Evolutionary conservation across 1,284 basidiomycete genomes (phyloP), one percentile per base, ranked within the genome.

Genomic region (Sporisorium exsertum): DNA sequence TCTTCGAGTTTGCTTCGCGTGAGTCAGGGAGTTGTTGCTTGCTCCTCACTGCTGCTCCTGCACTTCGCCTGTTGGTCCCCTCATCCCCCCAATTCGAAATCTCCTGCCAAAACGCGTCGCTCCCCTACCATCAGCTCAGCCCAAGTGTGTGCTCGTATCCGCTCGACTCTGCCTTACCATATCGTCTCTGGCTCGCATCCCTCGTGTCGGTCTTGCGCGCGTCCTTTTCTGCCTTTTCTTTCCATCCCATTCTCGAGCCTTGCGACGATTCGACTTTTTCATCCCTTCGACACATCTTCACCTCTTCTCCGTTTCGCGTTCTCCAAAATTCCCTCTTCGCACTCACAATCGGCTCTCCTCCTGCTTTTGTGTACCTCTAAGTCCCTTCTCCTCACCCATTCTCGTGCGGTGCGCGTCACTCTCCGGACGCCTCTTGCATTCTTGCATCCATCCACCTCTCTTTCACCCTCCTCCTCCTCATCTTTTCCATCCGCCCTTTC

Each of bases 21-120:
- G 61, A 46, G 55, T 46, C 49, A 32, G 40, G 20, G 42, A 42
- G 8, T 43, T n/a, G n/a, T n/a, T n/a, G n/a, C n/a, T n/a, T n/a
- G n/a, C n/a, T n/a, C n/a, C n/a, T n/a, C 27, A 37, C 50, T 20
- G 12, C 18, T 35, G 40, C n/a, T 20, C 3, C 40, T 55, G 65
- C 56, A 33, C 13, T 50, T 58, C 40, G 29, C 18, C 60, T 53
- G 54, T 42, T 20, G 33, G 51, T 54, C 33, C 55, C 58, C 57
- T 24, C 37, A 45, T 45, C 43, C 58, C 72, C 68, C 68, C 51
- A 62, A 59, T 64, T 74, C 50, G 56, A 64, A 71, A 40, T 71
- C 67, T 70, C 67, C 66, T 74, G 66, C 72, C 66, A 74, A 74
- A 74, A 65, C 66, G 72, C 62, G 66, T 51, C 58, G 58, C 24